Percentiles rank a stretch among this genome's conserved stretches.
Conservation (phyloP, 495 filamentous ascomycete species). For the Penicillium cosmopolitanum region DNA sequence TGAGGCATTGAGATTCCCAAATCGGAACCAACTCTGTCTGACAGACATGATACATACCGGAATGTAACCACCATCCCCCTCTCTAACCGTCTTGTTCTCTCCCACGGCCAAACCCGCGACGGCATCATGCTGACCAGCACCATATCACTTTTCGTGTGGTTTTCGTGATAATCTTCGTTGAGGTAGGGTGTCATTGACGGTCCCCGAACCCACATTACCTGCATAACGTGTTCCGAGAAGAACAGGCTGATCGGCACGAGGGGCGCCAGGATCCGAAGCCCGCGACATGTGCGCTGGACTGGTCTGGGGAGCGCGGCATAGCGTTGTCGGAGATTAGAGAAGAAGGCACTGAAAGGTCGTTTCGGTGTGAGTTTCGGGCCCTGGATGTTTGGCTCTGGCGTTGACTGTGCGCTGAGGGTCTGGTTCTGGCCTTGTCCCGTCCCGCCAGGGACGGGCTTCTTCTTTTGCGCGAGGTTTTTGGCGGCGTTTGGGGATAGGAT, state of each 20-base stretch:
- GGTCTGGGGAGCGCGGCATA: slow-evolving; percentile 38
- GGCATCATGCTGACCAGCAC: slow-evolving; percentile 55
- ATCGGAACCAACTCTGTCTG: neutral
- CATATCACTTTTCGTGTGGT: slow-evolving; percentile 53
- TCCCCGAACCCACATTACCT: slow-evolving; percentile 66
- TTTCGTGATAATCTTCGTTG: slow-evolving; percentile 64
- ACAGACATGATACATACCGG: slow-evolving; percentile 35
- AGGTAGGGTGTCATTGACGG: slow-evolving; percentile 79
- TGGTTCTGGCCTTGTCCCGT: neutral
- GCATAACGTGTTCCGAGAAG: slow-evolving; percentile 64
- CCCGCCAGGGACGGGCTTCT: slow-evolving; percentile 1
- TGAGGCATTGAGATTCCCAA: neutral
- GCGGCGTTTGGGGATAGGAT: slow-evolving; percentile 29
- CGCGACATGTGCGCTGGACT: slow-evolving; percentile 32
- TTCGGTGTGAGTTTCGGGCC: slow-evolving; percentile 21
- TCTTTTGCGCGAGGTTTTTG: slow-evolving; percentile 17
- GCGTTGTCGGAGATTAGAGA: slow-evolving; percentile 36
- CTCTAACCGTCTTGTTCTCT: slow-evolving; percentile 40
- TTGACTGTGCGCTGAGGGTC: slow-evolving; percentile 1
- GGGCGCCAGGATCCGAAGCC: slow-evolving; percentile 57
- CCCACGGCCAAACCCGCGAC: slow-evolving; percentile 43
- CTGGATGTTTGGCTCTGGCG: neutral
- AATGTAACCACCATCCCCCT: slow-evolving; percentile 61
- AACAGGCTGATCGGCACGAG: slow-evolving; percentile 66
- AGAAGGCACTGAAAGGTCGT: slow-evolving; percentile 25